Evolutionary conservation across 331 rosid species (phyloP).

Genomic region (Malus hybrid): DNA sequence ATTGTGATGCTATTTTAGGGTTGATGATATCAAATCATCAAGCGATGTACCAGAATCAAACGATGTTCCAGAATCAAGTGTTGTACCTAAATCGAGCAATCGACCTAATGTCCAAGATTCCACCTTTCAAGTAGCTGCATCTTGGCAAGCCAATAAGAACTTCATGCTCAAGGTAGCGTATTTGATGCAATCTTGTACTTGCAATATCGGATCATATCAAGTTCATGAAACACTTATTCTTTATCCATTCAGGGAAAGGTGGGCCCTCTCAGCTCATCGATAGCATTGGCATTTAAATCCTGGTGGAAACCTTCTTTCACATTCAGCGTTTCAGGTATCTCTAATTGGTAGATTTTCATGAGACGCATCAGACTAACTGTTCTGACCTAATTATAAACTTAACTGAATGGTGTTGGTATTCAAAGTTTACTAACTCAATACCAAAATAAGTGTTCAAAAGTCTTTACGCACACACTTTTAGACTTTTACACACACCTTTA

Average conservation of each 20-base stretch:
- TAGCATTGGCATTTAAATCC: constrained; percentile 77
- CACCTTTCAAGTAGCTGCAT: constrained; percentile 85
- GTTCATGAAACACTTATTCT: constrained; percentile 15
- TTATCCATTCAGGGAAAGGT: constrained; percentile 63
- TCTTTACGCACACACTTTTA: too few relatives aligned
- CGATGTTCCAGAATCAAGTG: constrained; percentile 15
- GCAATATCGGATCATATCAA: constrained; percentile 10
- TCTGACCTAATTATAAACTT: background rate
- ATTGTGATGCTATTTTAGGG: constrained; percentile 31
- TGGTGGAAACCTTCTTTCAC: constrained; percentile 99
- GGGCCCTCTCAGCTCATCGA: constrained; percentile 71
- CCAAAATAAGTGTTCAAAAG: too few relatives aligned
- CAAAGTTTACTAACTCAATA: too few relatives aligned
- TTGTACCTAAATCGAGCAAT: constrained; percentile 8
- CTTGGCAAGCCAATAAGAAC: constrained; percentile 99
- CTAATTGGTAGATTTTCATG: constrained; percentile 10
- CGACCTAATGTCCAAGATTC: constrained; percentile 37
- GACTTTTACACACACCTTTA: too few relatives aligned
- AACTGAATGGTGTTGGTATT: too few relatives aligned
- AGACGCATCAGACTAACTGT: background rate
- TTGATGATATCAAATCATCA: constrained; percentile 50
- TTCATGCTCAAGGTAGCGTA: constrained; percentile 67
- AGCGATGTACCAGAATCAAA: constrained; percentile 32
- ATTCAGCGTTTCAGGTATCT: constrained; percentile 73
- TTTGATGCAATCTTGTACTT: constrained; percentile 5